These are phyloP conservation scores for Tetrahymena thermophila DNA, from an alignment of 73 alveolate genomes.

Conservation along the genomic window DNA sequence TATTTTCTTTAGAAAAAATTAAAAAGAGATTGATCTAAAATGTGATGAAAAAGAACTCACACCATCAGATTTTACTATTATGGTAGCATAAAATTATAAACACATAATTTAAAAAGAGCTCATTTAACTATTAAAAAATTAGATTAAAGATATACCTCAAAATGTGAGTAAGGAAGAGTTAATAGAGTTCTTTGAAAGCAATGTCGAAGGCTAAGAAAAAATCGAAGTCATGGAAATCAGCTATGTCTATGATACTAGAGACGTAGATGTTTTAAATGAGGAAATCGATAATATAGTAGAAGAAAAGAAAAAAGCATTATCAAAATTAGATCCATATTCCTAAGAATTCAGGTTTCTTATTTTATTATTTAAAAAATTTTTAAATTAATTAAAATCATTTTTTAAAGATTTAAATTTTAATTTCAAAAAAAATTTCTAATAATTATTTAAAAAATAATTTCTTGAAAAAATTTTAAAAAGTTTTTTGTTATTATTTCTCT, in stretches of 20 bases:
- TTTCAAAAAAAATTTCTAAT: too few relatives aligned
- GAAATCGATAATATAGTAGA: background rate
- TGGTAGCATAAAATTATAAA: conserved; percentile 14
- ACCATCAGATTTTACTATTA: conserved; percentile 49
- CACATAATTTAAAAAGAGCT: background rate
- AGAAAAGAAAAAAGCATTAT: conserved; percentile 2
- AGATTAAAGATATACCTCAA: background rate
- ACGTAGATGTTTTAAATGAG: background rate
- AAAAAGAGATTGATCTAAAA: conserved; percentile 16
- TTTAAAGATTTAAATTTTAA: too few relatives aligned
- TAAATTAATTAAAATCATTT: too few relatives aligned
- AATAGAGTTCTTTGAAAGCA: conserved; percentile 15
- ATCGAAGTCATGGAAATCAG: conserved; percentile 7
- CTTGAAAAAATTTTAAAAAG: too few relatives aligned
- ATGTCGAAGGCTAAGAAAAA: background rate
- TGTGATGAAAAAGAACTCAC: conserved; percentile 42
- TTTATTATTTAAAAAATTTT: too few relatives aligned
- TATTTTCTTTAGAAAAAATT: background rate
- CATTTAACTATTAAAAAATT: background rate
- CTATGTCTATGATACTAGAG: conserved; percentile 33
- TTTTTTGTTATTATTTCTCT: too few relatives aligned
- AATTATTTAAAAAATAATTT: too few relatives aligned
- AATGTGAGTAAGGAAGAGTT: conserved; percentile 4
- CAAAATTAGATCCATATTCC: background rate
- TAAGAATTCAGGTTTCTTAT: background rate